Evolutionary conservation across 106 monocot genomes (phyloP).

Genomic region (Ottelia alismoides): DNA sequence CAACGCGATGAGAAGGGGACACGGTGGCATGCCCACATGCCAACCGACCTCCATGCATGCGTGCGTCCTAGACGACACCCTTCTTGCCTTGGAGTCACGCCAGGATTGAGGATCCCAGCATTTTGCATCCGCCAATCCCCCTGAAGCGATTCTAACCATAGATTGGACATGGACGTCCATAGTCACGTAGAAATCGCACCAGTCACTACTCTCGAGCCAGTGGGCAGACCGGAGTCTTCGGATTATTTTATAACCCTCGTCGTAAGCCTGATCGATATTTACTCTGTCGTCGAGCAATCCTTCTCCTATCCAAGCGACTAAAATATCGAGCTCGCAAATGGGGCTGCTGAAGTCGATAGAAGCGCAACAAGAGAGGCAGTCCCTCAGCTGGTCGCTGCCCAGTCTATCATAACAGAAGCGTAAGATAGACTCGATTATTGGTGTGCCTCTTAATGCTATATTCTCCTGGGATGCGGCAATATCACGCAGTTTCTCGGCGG

Average conservation of each 20-base stretch:
- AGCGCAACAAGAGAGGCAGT: constrained; percentile 4
- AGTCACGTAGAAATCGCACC: background rate
- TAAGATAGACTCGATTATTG: background rate
- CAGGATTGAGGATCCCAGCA: too few relatives aligned
- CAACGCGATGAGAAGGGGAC: background rate
- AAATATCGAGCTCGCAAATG: background rate
- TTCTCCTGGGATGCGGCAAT: background rate
- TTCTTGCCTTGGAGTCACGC: too few relatives aligned
- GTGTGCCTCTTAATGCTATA: background rate
- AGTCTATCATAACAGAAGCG: constrained; percentile 6
- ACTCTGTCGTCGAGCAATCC: background rate
- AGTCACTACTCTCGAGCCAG: background rate
- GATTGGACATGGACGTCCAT: too few relatives aligned
- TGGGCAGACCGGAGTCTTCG: background rate
- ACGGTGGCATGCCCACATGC: background rate
- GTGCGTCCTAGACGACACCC: too few relatives aligned
- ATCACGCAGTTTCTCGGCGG: background rate
- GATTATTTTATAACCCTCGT: background rate
- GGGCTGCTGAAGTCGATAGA: background rate
- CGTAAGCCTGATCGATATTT: background rate
- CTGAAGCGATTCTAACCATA: too few relatives aligned
- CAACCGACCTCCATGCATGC: too few relatives aligned
- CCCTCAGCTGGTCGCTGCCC: background rate
- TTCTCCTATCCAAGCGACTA: background rate
- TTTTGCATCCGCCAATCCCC: too few relatives aligned